Percentiles rank a stretch among this genome's conserved stretches.
Conservation (phyloP, 257 asterid species). For the Solanum ossicruentum region DNA sequence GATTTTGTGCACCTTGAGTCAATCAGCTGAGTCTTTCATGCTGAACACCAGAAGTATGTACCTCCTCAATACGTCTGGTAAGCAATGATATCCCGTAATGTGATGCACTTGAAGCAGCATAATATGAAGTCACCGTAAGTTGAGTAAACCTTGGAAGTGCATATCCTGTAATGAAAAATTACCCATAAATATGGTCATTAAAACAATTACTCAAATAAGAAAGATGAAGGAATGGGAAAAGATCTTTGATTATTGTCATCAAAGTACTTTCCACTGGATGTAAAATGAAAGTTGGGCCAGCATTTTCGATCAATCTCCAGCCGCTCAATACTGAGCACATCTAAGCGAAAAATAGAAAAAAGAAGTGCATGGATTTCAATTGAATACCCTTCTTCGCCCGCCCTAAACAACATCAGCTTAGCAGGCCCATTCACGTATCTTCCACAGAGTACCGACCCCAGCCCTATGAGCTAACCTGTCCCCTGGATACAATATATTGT, state of each 20-base stretch:
- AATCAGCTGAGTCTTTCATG: constrained; percentile 40
- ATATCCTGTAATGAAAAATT: constrained; percentile 33
- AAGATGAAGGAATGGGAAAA: neutral
- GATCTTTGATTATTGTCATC: neutral
- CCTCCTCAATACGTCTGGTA: constrained; percentile 59
- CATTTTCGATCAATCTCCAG: neutral
- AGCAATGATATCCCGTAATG: constrained; percentile 65
- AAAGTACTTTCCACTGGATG: neutral
- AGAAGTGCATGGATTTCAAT: neutral
- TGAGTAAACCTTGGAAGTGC: constrained; percentile 75
- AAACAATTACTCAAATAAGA: neutral
- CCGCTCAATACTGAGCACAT: neutral
- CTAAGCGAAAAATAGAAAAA: neutral
- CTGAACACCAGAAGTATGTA: constrained; percentile 31
- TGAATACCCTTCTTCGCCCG: neutral
- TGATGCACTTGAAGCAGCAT: constrained; percentile 77
- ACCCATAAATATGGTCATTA: neutral
- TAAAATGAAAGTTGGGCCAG: neutral
- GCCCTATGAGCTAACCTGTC: neutral
- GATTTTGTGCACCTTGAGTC: constrained; percentile 19
- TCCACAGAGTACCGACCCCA: neutral
- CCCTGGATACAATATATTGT: neutral
- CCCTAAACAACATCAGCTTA: neutral
- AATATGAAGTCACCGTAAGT: constrained; percentile 67
- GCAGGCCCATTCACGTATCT: neutral